A percentile compares a stretch with the other conserved stretches of the same genome.
These are phyloP conservation scores for Beauveria brongniartii DNA, from an alignment of 2,329 filamentous ascomycete genomes.

Conservation along the genomic window DNA sequence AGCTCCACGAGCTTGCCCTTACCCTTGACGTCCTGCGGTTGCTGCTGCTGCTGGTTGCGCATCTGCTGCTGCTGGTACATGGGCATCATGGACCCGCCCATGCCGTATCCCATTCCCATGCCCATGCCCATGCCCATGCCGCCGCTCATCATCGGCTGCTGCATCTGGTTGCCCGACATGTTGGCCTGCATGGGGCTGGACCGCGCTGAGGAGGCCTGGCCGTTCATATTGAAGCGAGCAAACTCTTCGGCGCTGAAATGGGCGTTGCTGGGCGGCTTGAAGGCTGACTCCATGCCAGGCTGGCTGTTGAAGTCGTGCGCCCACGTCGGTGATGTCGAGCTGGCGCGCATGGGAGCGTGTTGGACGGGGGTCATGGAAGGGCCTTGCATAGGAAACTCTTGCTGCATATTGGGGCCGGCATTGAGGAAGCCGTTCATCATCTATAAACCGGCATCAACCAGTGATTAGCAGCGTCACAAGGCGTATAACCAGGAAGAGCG, in stretches of 20 bases:
- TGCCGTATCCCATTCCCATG: constrained; percentile 39
- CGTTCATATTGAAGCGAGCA: constrained; percentile 71
- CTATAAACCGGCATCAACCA: constrained; percentile 33
- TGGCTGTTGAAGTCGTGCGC: constrained; percentile 48
- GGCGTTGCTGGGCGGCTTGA: constrained; percentile 48
- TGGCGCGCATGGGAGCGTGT: constrained; percentile 43
- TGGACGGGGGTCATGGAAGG: constrained; percentile 42
- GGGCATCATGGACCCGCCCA: constrained; percentile 42
- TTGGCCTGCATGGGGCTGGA: constrained; percentile 51
- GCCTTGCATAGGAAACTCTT: constrained; percentile 45
- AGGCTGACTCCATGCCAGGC: constrained; percentile 63
- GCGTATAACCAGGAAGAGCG: constrained; percentile 4
- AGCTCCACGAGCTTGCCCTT: constrained; percentile 94
- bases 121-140: constrained; percentile 45
- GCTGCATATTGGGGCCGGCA: constrained; percentile 55
- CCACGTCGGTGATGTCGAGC: constrained; percentile 47
- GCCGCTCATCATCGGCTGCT: constrained; percentile 54
- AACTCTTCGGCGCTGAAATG: constrained; percentile 81
- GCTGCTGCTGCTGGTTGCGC: constrained; percentile 34
- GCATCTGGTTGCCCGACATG: constrained; percentile 36
- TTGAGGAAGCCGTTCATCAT: constrained; percentile 94
- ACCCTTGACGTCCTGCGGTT: constrained; percentile 52
- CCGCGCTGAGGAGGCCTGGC: constrained; percentile 42
- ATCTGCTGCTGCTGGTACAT: constrained; percentile 37
- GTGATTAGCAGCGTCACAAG: constrained; percentile 22